Conservation (phyloP, 2,329 filamentous ascomycete genomes). For the Phaeoacremonium minimum region DNA sequence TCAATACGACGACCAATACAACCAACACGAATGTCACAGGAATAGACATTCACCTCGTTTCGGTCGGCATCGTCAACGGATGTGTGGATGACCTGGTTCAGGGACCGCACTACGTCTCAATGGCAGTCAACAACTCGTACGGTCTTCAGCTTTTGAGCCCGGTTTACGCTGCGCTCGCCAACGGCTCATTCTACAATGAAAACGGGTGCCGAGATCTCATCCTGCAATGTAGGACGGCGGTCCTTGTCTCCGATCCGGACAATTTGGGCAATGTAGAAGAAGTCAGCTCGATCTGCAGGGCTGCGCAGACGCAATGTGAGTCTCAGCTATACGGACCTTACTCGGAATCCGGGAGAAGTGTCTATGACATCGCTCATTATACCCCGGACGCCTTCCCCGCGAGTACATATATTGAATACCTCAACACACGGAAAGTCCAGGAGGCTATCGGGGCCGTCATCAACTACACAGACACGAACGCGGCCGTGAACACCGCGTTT, state of each 20-base stretch:
- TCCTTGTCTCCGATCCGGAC: conserved; percentile 8
- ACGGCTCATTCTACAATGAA: conserved; percentile 30
- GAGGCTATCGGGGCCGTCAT: conserved; percentile 17
- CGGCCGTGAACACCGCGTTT: conserved; percentile 4
- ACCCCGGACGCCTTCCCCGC: conserved; percentile 54
- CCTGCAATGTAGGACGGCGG: conserved; percentile 32
- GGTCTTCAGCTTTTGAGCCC: neutral
- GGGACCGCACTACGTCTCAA: conserved; percentile 5
- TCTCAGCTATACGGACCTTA: conserved; percentile 54
- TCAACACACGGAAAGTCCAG: conserved; percentile 42
- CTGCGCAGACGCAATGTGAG: conserved; percentile 51
- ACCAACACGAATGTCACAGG: neutral
- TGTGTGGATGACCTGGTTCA: conserved; percentile 6
- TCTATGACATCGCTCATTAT: conserved; percentile 57
- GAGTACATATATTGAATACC: conserved; percentile 48
- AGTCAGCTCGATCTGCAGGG: conserved; percentile 43
- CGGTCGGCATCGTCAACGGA: conserved; percentile 9
- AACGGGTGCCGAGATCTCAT: conserved; percentile 53
- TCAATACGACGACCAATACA: neutral
- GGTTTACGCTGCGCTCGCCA: neutral
- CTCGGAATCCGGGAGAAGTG: conserved; percentile 49
- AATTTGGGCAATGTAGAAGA: conserved; percentile 16
- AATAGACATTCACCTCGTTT: conserved; percentile 8
- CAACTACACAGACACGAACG: conserved; percentile 13
- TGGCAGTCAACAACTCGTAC: conserved; percentile 8